A percentile compares a stretch with the other conserved stretches of the same genome.
Conservation (phyloP, 768 basidiomycete species). For the Pulveroboletus ravenelii region DNA sequence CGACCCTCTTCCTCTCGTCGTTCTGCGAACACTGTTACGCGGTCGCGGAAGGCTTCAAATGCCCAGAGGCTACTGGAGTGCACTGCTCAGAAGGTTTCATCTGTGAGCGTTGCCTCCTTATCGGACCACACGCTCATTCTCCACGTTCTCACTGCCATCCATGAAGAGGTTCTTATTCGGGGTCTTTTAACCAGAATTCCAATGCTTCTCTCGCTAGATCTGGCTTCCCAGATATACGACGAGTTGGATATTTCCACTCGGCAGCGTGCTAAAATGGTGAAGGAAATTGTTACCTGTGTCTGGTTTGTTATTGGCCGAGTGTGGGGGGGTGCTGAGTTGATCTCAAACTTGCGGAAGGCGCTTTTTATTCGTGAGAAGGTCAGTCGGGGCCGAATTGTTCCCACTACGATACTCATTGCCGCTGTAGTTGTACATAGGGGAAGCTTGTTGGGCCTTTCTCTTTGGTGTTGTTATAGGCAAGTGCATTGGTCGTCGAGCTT, state of each 20-base stretch:
- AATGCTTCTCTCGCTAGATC: constrained; percentile 77
- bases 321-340: constrained; percentile 61
- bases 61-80: constrained; percentile 50
- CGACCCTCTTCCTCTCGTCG: constrained; percentile 40
- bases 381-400: constrained; percentile 9
- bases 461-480: constrained; percentile 87
- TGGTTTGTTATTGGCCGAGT: constrained; percentile 68
- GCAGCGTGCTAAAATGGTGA: constrained; percentile 50
- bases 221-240: constrained; percentile 42
- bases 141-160: constrained; percentile 60
- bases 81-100: constrained; percentile 39
- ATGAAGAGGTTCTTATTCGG: constrained; percentile 69
- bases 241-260: constrained; percentile 34
- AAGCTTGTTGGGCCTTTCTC: constrained; percentile 93
- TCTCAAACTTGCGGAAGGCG: constrained; percentile 52
- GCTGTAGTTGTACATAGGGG: constrained; percentile 80
- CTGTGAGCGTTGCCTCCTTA: constrained; percentile 51
- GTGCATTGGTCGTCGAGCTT: constrained; percentile 63
- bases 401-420: constrained; percentile 4
- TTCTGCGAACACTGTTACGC: constrained; percentile 46
- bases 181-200: constrained; percentile 76
- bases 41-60: constrained; percentile 54
- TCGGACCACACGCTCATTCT: constrained; percentile 74
- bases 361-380: constrained; percentile 86
- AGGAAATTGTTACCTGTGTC: constrained; percentile 55